Evolutionary conservation across 345 rosid genomes (phyloP).

Genomic region (Citrus maxima): DNA sequence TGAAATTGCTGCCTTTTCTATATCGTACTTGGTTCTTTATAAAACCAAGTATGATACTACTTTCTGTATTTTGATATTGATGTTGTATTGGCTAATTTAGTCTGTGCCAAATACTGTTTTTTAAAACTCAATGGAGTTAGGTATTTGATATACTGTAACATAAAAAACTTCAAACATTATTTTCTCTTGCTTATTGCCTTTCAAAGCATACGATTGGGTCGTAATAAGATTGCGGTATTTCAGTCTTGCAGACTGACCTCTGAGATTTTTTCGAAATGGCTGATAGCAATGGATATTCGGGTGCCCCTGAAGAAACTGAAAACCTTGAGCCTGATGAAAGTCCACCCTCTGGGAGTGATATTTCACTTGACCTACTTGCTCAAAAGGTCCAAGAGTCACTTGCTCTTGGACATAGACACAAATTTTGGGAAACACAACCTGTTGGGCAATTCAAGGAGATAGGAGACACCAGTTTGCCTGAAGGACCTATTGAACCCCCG

Average conservation of each 20-base stretch:
- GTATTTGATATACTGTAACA: background rate
- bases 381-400: slow-evolving; percentile 38
- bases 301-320: background rate
- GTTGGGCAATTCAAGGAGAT: slow-evolving; percentile 47
- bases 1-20: background rate
- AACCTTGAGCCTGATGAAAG: background rate
- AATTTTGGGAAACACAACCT: slow-evolving; percentile 60
- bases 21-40: background rate
- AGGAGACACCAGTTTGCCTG: slow-evolving; percentile 33
- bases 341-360: slow-evolving; percentile 18
- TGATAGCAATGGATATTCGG: background rate
- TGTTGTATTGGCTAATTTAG: background rate
- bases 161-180: background rate
- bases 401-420: slow-evolving; percentile 31
- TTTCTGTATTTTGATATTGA: background rate
- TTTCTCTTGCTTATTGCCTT: background rate
- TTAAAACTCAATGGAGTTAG: background rate
- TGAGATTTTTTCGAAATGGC: slow-evolving; percentile 4
- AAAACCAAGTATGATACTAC: background rate
- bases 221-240: background rate
- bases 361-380: slow-evolving; percentile 23
- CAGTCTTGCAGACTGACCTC: background rate
- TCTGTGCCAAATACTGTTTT: background rate
- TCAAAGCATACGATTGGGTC: background rate
- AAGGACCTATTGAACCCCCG: slow-evolving; percentile 46